Evolutionary conservation across 23 red algal genomes (phyloP), one percentile per base, ranked within the genome.

Genomic region (Gracilaria caudata): DNA sequence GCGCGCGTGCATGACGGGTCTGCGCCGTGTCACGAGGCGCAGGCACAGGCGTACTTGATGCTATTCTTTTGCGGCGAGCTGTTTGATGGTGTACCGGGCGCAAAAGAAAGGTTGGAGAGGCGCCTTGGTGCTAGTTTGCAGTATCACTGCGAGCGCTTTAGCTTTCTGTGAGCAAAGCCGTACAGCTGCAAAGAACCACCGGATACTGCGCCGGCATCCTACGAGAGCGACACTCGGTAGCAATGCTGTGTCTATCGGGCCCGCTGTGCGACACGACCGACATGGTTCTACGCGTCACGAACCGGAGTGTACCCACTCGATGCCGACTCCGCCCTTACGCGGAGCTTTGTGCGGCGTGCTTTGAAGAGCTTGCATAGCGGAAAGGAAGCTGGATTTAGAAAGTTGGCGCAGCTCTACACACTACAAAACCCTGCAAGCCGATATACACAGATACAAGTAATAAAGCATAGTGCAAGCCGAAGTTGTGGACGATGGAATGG

Each of bases 381-480:
- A n/a, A n/a, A n/a, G n/a, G n/a, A n/a, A n/a, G n/a, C n/a, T 73
- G 36, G 19, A n/a, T 30, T 12, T 11, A 19, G 66, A 73, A 45
- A 33, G 40, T 30, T 45, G 66, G 40, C 40, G 66, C 35, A 73
- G 14, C 20, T 9, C 29, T 61, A 87, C 83, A 63, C 71, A 87
- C 83, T 30, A 85, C 65, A 45, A 83, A 77, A 3, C 89, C 89
- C 43, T 92, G 84, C 33, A 92, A 39, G 6, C 64, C 78, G 2
- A 68, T 60, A 36, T 92, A 92, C 20, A 84, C 80, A 4, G 89
- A 92, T 14, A 77, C 40, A 53, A 92, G 80, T 8, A 85, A 34
- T 3, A 83, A 41, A 36, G 73, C 89, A 92, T 77, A 92, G 29
- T 83, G 51, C 68, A 45, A 92, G 32, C 78, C 78, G 23, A 91